Conservation (phyloP, 768 basidiomycete genomes). For the Kondoa malvinella region DNA sequence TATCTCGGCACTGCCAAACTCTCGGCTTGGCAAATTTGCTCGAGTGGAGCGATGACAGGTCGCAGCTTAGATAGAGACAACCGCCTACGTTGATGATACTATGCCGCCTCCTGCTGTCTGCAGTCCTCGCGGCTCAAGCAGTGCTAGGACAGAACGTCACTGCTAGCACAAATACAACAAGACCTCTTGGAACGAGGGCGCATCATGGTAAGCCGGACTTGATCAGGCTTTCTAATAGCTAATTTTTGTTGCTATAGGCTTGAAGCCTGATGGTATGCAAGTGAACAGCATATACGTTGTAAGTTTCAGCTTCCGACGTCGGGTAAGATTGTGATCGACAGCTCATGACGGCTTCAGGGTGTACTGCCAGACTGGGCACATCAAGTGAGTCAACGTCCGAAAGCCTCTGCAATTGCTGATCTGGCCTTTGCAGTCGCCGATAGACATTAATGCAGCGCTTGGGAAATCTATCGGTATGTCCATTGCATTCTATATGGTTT, state of each 20-base stretch:
- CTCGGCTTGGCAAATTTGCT: no score
- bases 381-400: slow-evolving; percentile 2
- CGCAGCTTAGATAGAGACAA: no score
- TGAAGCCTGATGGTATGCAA: slow-evolving; percentile 15
- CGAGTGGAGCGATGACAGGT: no score
- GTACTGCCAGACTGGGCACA: slow-evolving; percentile 16
- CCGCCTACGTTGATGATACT: no score
- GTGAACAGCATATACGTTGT: slow-evolving; percentile 17
- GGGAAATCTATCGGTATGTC: slow-evolving; percentile 10
- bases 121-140: no score
- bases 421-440: slow-evolving; percentile 5
- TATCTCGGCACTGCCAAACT: no score
- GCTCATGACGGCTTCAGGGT: no score
- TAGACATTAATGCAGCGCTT: slow-evolving; percentile 15
- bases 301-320: no score
- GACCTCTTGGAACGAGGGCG: background rate
- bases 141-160: no score
- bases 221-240: background rate
- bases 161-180: background rate
- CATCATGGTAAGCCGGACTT: background rate
- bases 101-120: no score
- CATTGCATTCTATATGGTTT: background rate
- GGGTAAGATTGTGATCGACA: no score
- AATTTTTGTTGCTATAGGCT: background rate
- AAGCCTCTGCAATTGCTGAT: background rate